Conservation (phyloP, 2,329 filamentous ascomycete species). For the Aspergillus novoparasiticus region DNA sequence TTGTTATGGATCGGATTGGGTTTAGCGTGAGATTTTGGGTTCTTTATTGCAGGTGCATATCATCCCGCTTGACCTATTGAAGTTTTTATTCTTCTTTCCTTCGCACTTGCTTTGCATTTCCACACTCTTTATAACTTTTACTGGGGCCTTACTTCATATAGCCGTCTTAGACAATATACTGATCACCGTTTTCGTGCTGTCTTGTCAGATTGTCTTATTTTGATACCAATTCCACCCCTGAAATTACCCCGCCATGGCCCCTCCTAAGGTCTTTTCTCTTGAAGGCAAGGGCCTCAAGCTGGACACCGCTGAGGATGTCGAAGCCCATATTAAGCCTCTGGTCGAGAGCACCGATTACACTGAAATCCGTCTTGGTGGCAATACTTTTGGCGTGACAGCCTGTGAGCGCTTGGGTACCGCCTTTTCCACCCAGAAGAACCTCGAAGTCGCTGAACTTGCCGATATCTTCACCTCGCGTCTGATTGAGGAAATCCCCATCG, state of each 20-base stretch:
- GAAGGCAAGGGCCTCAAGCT: conserved; percentile 93
- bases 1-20: conserved; percentile 6
- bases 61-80: background rate
- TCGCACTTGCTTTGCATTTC: background rate
- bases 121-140: background rate
- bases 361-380: conserved; percentile 83
- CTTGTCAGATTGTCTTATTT: background rate
- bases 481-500: conserved; percentile 88
- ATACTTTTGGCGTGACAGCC: conserved; percentile 88
- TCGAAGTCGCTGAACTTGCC: conserved; percentile 83
- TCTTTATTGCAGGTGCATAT: background rate
- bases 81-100: background rate
- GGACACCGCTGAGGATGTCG: conserved; percentile 82
- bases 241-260: conserved; percentile 53
- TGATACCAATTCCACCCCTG: conserved; percentile 19
- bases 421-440: conserved; percentile 78
- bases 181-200: background rate
- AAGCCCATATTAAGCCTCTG: conserved; percentile 78
- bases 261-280: conserved; percentile 72
- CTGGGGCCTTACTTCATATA: background rate
- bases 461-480: conserved; percentile 97
- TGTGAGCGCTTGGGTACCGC: conserved; percentile 83
- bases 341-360: conserved; percentile 69
- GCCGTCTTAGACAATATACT: background rate
- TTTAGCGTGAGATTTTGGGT: conserved; percentile 7